Conservation (phyloP, 2,329 filamentous ascomycete species). For the Fusarium austroafricanum region DNA sequence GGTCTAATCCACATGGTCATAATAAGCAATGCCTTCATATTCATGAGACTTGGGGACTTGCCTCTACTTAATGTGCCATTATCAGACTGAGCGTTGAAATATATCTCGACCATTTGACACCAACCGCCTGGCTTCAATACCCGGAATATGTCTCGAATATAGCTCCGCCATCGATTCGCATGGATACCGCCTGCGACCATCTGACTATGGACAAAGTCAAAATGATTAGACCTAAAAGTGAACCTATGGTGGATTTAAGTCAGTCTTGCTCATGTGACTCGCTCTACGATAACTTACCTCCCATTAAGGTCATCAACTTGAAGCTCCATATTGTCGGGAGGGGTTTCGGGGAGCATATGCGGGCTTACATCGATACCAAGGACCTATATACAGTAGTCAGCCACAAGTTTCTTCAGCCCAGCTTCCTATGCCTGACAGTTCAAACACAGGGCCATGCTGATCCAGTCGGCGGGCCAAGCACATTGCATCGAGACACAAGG, state of each 20-base stretch:
- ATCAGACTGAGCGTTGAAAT: conserved; percentile 86
- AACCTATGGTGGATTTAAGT: conserved; percentile 57
- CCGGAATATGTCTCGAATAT: conserved; percentile 79
- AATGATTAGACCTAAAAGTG: conserved; percentile 76
- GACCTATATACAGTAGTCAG: conserved; percentile 60
- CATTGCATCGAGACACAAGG: not conserved
- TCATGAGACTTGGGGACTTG: conserved; percentile 45
- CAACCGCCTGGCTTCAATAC: conserved; percentile 82
- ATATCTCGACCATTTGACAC: conserved; percentile 90
- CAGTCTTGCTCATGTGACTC: conserved; percentile 2
- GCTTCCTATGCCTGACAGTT: not conserved
- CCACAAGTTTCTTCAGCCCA: not conserved
- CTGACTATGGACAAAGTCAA: conserved; percentile 86
- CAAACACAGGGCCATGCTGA: not conserved
- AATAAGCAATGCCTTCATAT: conserved; percentile 8
- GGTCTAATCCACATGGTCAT: conserved; percentile 56
- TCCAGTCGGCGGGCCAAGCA: not conserved
- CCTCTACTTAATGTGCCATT: conserved; percentile 80
- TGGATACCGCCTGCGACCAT: conserved; percentile 79
- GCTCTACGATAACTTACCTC: conserved; percentile 54
- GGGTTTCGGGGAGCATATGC: conserved; percentile 73
- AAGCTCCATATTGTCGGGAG: conserved; percentile 74
- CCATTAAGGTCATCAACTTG: conserved; percentile 80
- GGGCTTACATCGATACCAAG: conserved; percentile 78
- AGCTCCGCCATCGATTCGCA: conserved; percentile 76